Percentiles rank a stretch among this genome's conserved stretches.
phyloP scores from a whole-genome alignment of 2,329 filamentous ascomycete species.

The Cercospora citrullina region DNA sequence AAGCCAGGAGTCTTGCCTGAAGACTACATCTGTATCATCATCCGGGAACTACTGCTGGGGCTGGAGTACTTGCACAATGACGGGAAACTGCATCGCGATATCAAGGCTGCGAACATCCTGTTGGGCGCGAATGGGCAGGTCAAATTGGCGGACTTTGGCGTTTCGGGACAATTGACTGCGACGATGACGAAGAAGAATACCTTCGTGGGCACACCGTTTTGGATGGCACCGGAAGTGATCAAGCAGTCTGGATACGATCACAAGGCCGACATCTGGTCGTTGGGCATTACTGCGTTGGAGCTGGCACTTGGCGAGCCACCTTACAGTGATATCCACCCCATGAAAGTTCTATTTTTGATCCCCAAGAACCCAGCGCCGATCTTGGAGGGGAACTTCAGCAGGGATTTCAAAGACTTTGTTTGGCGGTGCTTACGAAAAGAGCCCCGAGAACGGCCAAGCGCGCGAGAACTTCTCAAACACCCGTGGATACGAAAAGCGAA shows the following conservation, averaged over 20 bases:
- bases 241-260: conserved; percentile 98
- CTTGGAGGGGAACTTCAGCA: conserved; percentile 56
- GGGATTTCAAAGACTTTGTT: conserved; percentile 54
- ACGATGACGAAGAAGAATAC: conserved; percentile 99
- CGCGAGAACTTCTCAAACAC: conserved; percentile 83
- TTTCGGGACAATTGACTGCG: conserved; percentile 91
- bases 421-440: conserved; percentile 78
- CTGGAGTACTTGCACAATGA: conserved; percentile 91
- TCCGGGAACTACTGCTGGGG: conserved; percentile 84
- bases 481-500: conserved; percentile 89
- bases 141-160: conserved; percentile 95
- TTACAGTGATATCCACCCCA: conserved; percentile 94
- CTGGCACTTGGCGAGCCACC: conserved; percentile 89
- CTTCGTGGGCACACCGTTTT: conserved; percentile 96
- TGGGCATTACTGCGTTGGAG: conserved; percentile 92
- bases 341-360: conserved; percentile 97
- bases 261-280: conserved; percentile 96
- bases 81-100: conserved; percentile 93
- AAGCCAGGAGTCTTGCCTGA: conserved; percentile 89
- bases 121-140: conserved; percentile 89
- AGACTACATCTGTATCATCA: conserved; percentile 95
- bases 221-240: conserved; percentile 99
- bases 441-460: conserved; percentile 82
- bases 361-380: conserved; percentile 88
- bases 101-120: conserved; percentile 97